Evolutionary conservation across 495 filamentous ascomycete species (phyloP), one percentile per base, ranked within the genome.

Genomic region (Amphirosellinia nigrospora): DNA sequence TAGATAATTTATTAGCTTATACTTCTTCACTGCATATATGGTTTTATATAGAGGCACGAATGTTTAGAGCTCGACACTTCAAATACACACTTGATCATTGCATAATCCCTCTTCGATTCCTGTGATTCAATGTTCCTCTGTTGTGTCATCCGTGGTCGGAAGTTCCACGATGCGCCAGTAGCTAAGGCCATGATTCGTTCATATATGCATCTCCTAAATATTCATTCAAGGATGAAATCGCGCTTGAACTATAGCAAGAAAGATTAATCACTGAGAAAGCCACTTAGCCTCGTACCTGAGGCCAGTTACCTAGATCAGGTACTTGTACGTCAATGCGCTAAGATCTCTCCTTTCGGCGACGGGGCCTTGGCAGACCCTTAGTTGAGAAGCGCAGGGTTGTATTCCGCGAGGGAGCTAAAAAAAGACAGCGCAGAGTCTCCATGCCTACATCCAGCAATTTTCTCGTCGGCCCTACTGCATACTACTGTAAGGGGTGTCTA

Each of bases 1-100:
- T 41, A 61, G 55, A 16, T 58, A 34, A n/a, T 36, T 10, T 3
- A 28, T 41, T 13, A n/a, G 58, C 0, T 41, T 32, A 32, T 41
- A 61, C 39, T 36, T 64, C 39, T 46, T 63, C 30, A 19, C 61
- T 65, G 46, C 34, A 65, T 19, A 65, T 65, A 65, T 21, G 38
- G 4, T 34, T 48, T 48, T 36, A 1, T 36, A 30, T 50, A 38
- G 63, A 28, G 63, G 28, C 46, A 46, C 63, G 16, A 53, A 34
- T 65, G 46, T 65, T 65, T 53, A 65, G 63, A 65, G 63, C 10
- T 48, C 23, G 23, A 5, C 58, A 26, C 28, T 10, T 61, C 19
- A 28, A 16, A 61, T 26, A 61, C n/a, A 61, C 21, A 41, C 16
- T 41, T 9, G 19, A 28, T 41, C 11, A 13, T 11, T n/a, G 11